Base-by-base conservation (phyloP, 2,329 filamentous ascomycete genomes). In the Phoma sp. region DNA sequence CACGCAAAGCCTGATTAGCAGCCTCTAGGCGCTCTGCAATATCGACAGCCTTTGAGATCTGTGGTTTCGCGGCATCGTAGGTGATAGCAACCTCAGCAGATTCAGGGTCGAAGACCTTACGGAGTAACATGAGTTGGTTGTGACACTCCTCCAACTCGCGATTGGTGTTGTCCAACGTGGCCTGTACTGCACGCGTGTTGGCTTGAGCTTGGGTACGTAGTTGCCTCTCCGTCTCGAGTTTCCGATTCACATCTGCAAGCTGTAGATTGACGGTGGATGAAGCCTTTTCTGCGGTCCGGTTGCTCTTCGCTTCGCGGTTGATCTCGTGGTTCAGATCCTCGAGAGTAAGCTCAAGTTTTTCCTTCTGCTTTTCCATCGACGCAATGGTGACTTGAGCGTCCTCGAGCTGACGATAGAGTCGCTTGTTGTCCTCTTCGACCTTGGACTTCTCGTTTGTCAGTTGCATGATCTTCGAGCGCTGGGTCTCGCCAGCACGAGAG, bases 241-340 rank as follows among this genome's bases (percentile, higher is more conserved):
- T 95, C 29, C 93, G 87, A 69, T 96, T 96, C 13, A 88, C 88
- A 73, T 98, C 95, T 8, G 92, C 91, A 25, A 98, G 82, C 72
- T 98, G 92, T 21, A 90, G 85, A 6, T 88, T 91, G 55, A 89
- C 84, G 32, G 87, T 89, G 0, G 92, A 96, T 17, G 91, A 88
- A 21, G 88, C 85, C 74, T 96, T 96, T 76, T 98, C 94, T 4
- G 93, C 94, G 71, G 90, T 95, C 56, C 94, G 88, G 69, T 88
- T 95, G 19, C 88, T 87, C 78, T 97, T 96, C 70, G 93, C 91
- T 76, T 97, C 94, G 27, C 92, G 85, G 44, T 90, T 90, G 49
- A 97, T 84, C 74, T 98, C 92, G 66, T 98, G 94, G 64, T 92
- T 96, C 32, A 97, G 81, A 73, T 99, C 94, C 73, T 99, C 94